Conservation (phyloP, 768 basidiomycete genomes). For the Tulasnella sp. region DNA sequence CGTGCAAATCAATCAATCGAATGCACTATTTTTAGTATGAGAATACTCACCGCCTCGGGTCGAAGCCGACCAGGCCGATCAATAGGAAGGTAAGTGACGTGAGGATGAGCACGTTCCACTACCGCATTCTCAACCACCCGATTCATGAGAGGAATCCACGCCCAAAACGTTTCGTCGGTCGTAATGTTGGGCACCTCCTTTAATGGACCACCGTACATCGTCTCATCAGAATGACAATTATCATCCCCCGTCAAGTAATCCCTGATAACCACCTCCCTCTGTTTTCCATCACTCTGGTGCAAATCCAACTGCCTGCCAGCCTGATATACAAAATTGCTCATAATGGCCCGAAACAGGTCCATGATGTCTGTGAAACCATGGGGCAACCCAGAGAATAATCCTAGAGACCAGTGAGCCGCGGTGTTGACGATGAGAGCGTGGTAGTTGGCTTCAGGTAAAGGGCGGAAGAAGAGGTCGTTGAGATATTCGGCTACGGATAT, state of each 20-base stretch:
- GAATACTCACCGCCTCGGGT: conserved; percentile 52
- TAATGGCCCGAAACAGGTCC: conserved; percentile 50
- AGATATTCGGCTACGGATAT: conserved; percentile 48
- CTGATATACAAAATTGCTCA: conserved; percentile 45
- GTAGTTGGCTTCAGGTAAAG: conserved; percentile 46
- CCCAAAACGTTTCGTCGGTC: conserved; percentile 49
- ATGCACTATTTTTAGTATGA: background rate
- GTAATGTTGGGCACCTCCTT: conserved; percentile 36
- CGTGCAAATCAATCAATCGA: background rate
- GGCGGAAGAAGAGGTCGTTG: conserved; percentile 39
- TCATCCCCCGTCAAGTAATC: conserved; percentile 62
- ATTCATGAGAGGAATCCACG: conserved; percentile 51
- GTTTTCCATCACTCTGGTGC: background rate
- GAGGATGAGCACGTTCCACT: conserved; percentile 38
- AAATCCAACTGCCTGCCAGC: conserved; percentile 42
- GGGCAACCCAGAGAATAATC: conserved; percentile 40
- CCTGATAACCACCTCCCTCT: conserved; percentile 46
- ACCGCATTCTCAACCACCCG: conserved; percentile 47
- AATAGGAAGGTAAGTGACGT: conserved; percentile 53
- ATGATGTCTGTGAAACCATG: conserved; percentile 48
- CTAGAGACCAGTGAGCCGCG: conserved; percentile 62
- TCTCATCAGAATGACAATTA: conserved; percentile 43
- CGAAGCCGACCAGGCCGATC: conserved; percentile 55
- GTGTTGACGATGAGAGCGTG: conserved; percentile 56
- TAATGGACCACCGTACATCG: conserved; percentile 37